Conservation (phyloP, 345 rosid species). For the Balakata baccata region DNA sequence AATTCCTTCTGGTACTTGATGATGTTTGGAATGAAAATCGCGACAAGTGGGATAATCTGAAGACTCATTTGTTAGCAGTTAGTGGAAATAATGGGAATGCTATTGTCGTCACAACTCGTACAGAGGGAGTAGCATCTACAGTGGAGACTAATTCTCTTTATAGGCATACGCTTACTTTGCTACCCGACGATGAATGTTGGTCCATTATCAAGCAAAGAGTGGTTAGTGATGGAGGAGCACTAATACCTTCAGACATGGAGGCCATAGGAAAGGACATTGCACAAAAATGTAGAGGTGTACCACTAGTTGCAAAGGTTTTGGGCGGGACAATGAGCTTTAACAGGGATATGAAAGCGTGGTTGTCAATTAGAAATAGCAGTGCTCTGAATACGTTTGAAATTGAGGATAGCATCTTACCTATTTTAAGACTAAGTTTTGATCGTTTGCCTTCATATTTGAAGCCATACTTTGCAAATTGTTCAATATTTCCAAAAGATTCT, state of each 20-base stretch:
- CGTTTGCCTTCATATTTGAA: background rate
- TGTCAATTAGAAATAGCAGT: slow-evolving; percentile 4
- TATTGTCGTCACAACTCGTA: slow-evolving; percentile 22
- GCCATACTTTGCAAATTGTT: slow-evolving; percentile 10
- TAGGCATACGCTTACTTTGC: background rate
- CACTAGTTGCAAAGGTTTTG: slow-evolving; percentile 9
- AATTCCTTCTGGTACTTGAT: slow-evolving; percentile 22
- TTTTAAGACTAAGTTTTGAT: slow-evolving; percentile 15
- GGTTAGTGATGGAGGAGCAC: background rate
- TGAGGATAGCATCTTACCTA: background rate
- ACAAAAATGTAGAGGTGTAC: slow-evolving; percentile 18
- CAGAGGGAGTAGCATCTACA: background rate
- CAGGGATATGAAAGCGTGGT: slow-evolving; percentile 5
- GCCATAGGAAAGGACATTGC: slow-evolving; percentile 22
- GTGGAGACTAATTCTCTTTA: background rate
- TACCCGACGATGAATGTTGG: slow-evolving; percentile 20
- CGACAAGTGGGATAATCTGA: slow-evolving; percentile 9
- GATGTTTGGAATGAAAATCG: slow-evolving; percentile 21
- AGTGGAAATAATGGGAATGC: background rate
- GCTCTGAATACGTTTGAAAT: background rate
- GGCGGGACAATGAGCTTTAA: background rate
- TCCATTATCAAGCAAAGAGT: slow-evolving; percentile 13
- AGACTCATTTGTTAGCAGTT: background rate
- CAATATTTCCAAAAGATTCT: slow-evolving; percentile 8
- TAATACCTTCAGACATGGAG: background rate